Percentiles rank a stretch among this genome's conserved stretches.
Conservation (phyloP, 306 rosid genomes). For the Vicia sativa region DNA sequence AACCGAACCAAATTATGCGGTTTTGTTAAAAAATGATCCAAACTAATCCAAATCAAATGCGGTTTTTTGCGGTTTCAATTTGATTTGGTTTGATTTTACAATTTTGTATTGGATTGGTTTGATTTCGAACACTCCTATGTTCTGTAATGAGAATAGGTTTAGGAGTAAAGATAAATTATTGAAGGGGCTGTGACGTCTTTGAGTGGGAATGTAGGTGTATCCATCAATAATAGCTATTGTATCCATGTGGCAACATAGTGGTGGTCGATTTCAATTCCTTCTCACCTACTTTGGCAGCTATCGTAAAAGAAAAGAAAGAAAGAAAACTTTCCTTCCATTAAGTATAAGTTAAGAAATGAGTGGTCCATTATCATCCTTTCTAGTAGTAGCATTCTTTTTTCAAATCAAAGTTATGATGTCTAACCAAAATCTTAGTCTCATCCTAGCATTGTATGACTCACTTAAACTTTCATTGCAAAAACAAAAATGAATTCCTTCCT, state of each 20-base stretch:
- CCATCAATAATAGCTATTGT: neutral
- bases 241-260: slow-evolving; percentile 38
- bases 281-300: slow-evolving; percentile 37
- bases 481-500: too few relatives aligned
- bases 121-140: too few relatives aligned
- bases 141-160: slow-evolving; percentile 22
- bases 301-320: slow-evolving; percentile 8
- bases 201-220: slow-evolving; percentile 24
- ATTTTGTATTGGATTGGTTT: too few relatives aligned
- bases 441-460: neutral
- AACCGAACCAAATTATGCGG: too few relatives aligned
- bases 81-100: too few relatives aligned
- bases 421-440: neutral
- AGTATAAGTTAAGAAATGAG: neutral
- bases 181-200: slow-evolving; percentile 31
- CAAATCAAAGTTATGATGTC: slow-evolving; percentile 16
- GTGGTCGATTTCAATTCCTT: slow-evolving; percentile 50
- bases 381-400: neutral
- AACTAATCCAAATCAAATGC: too few relatives aligned
- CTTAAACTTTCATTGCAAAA: neutral
- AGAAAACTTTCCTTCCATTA: slow-evolving; percentile 33
- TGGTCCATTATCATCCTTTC: slow-evolving; percentile 35
- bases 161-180: slow-evolving; percentile 38
- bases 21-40: too few relatives aligned
- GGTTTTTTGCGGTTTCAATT: too few relatives aligned